Evolutionary conservation across 495 filamentous ascomycete genomes (phyloP).

Genomic region (Tuber magnatum): DNA sequence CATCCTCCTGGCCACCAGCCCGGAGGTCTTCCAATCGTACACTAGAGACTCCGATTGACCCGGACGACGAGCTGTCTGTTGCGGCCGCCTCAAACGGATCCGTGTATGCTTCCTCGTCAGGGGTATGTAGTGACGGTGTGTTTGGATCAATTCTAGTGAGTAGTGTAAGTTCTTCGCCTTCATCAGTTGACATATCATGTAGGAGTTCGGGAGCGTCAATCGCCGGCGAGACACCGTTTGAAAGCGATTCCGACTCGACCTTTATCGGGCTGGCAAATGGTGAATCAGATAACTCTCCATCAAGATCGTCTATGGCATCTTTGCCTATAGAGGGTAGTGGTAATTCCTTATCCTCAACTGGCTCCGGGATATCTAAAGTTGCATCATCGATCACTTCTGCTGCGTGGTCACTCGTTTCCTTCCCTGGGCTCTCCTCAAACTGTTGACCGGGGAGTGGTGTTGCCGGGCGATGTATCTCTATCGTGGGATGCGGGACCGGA

Average conservation of each 20-base stretch:
- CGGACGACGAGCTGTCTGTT: slow-evolving; percentile 24
- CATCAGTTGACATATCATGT: not conserved
- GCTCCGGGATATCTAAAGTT: not conserved
- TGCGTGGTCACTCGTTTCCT: not conserved
- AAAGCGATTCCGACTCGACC: slow-evolving; percentile 5
- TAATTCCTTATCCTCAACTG: not conserved
- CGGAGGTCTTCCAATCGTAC: slow-evolving; percentile 37
- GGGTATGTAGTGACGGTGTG: not conserved
- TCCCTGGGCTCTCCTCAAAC: not conserved
- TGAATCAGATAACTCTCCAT: not conserved
- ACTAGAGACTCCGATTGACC: slow-evolving; percentile 31
- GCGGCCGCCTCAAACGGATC: slow-evolving; percentile 29
- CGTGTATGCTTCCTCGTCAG: slow-evolving; percentile 29
- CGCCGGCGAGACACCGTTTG: slow-evolving; percentile 8
- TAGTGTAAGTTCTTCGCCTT: not conserved
- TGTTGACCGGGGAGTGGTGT: not conserved
- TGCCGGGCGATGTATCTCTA: slow-evolving; percentile 24
- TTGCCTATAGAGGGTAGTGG: not conserved
- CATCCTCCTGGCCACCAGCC: slow-evolving; percentile 28
- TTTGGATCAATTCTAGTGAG: not conserved
- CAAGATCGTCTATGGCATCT: slow-evolving; percentile 9
- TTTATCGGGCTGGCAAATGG: slow-evolving; percentile 10
- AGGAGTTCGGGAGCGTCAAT: slow-evolving; percentile 8
- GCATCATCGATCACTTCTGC: not conserved
- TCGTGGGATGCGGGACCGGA: slow-evolving; percentile 11